Percentiles rank a stretch among this genome's conserved stretches.
Evolutionary conservation across 2,329 filamentous ascomycete genomes (phyloP).

Genomic region (Coniochaeta hoffmannii): DNA sequence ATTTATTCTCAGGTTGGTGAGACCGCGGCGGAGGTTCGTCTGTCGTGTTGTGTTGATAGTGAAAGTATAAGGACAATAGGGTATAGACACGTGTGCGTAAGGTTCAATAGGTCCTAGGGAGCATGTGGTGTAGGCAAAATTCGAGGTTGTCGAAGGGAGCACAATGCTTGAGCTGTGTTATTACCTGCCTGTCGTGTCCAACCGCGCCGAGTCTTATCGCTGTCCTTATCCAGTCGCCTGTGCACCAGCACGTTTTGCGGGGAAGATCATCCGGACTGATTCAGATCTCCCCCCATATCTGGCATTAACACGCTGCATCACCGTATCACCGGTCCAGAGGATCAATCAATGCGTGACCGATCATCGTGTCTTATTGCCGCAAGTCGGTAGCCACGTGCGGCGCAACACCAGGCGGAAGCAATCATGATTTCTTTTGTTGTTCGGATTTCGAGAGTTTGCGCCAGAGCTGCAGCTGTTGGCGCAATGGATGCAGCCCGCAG

Average conservation of each 20-base stretch:
- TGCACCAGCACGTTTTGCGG: neutral
- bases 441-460: no score
- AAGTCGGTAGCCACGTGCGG: conserved; percentile 1
- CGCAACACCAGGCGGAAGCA: neutral
- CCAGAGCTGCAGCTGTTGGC: no score
- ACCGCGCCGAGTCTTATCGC: neutral
- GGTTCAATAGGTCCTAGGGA: neutral
- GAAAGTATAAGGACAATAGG: neutral
- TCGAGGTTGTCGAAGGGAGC: neutral
- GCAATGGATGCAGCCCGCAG: neutral
- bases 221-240: neutral
- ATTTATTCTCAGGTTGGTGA: neutral
- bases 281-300: neutral
- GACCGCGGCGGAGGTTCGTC: neutral
- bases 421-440: neutral
- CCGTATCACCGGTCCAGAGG: neutral
- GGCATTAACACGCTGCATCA: neutral
- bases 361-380: neutral
- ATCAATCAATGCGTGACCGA: neutral
- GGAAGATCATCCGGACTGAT: neutral
- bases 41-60: no score
- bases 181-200: neutral
- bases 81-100: neutral
- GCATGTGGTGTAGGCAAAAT: neutral
- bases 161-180: neutral